These are phyloP conservation scores for Xenoacremonium recifei DNA, from an alignment of 2,329 filamentous ascomycete species.

Conservation along the genomic window DNA sequence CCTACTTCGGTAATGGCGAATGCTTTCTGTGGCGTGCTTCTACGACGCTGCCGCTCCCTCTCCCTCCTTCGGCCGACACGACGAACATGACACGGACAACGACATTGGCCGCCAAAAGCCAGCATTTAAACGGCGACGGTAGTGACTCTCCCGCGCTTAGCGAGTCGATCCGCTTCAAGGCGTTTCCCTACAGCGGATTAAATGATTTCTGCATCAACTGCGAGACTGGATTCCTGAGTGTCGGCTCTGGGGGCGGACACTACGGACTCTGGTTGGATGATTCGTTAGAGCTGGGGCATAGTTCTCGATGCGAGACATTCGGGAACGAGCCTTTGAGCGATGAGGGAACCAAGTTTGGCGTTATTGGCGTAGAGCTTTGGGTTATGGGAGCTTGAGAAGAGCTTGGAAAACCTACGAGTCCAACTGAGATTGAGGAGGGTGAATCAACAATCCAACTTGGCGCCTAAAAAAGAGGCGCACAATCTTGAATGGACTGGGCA, in stretches of 20 bases:
- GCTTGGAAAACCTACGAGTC: too few species aligned
- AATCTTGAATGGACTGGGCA: too few species aligned
- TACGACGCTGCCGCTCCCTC: constrained; percentile 51
- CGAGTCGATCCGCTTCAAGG: constrained; percentile 88
- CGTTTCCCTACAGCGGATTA: constrained; percentile 91
- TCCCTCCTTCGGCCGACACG: constrained; percentile 52
- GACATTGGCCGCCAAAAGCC: constrained; percentile 28
- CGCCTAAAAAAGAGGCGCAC: too few species aligned
- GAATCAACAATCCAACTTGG: too few species aligned
- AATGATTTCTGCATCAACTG: constrained; percentile 98
- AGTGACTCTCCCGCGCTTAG: constrained; percentile 55
- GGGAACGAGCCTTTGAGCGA: constrained; percentile 93
- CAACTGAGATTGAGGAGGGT: too few species aligned
- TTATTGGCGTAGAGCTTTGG: constrained; percentile 92
- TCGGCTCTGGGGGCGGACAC: constrained; percentile 85
- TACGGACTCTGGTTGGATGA: constrained; percentile 95
- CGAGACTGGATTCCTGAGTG: constrained; percentile 77
- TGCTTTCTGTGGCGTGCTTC: constrained; percentile 73
- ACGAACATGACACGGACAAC: constrained; percentile 44
- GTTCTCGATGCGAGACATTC: constrained; percentile 83
- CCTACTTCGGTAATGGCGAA: constrained; percentile 95
- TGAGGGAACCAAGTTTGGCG: constrained; percentile 86
- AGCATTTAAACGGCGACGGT: too few species aligned
- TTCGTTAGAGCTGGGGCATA: constrained; percentile 78
- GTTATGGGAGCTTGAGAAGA: constrained; percentile 68